phyloP scores from a whole-genome alignment of 257 asterid genomes.

The Anisodus tanguticus region DNA sequence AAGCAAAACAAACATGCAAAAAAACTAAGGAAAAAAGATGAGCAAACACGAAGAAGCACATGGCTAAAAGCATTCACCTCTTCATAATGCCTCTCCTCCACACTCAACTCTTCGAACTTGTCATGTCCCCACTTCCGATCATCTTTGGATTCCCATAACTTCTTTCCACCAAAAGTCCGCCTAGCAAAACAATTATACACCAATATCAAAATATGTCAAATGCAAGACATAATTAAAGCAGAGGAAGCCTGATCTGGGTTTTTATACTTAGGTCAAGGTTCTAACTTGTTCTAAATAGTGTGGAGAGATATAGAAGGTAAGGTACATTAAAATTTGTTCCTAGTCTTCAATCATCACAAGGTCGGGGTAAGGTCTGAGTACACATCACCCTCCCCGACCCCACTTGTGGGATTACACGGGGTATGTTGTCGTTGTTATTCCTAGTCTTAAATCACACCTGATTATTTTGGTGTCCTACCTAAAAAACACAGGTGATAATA shows the following conservation, averaged over 20 bases:
- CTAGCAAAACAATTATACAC: slow-evolving; percentile 39
- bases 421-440: neutral
- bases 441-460: neutral
- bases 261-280: neutral
- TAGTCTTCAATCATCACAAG: neutral
- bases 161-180: slow-evolving; percentile 87
- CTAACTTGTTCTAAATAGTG: neutral
- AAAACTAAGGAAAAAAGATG: slow-evolving; percentile 25
- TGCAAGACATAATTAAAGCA: neutral
- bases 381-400: too few species aligned
- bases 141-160: slow-evolving; percentile 93
- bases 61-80: slow-evolving; percentile 55
- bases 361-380: too few species aligned
- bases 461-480: neutral
- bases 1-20: slow-evolving; percentile 18
- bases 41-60: slow-evolving; percentile 9
- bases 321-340: neutral
- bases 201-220: neutral
- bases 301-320: neutral
- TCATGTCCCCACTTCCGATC: slow-evolving; percentile 99
- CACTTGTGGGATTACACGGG: too few species aligned
- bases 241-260: neutral
- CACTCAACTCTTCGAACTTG: slow-evolving; percentile 87
- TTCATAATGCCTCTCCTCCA: slow-evolving; percentile 67
- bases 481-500: neutral